Evolutionary conservation across 352 stramenopile genomes (phyloP), one percentile per base, ranked within the genome.

Genomic region (Globisporangium takayamanum): DNA sequence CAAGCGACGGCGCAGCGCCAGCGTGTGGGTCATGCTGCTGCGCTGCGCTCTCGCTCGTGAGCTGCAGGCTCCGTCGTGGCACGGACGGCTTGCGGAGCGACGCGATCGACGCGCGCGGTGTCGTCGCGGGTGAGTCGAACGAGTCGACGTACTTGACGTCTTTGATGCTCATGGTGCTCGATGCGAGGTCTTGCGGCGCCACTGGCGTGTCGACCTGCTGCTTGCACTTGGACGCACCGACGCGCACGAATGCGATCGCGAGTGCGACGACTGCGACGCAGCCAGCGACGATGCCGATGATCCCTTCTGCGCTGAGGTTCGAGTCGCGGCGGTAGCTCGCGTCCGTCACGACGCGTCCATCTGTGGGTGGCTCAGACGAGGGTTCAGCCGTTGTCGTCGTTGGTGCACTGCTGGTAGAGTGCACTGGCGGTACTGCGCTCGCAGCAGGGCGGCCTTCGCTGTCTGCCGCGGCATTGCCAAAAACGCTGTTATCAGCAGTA

Each of bases 1-100:
- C 26, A 33, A 45, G 42, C 54, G 54, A 39, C 60, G 60, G 49
- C 65, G 68, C 62, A 59, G 66, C 51, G 70, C 69, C 69, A 73
- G 73, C 28, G 62, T 66, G 55, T 20, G 36, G 37, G 18, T 26
- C 36, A 39, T 39, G 5, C 33, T 39, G 33, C 33, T 25, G 49
- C 2, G 0, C 25, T 15, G 14, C 15, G 4, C 5, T 22, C 16
- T 26, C 16, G 50, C 15, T 16, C 50, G 30, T 37, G 47, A 59
- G 41, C 28, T 33, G 33, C 39, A n/a, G 55, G 37, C 48, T 53
- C 18, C 25, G 33, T 0, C 2, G 28, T 6, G 50, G 28, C 2
- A 30, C 44, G 1, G 58, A 44, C 22, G 58, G 58, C 28, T 50
- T 59, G 42, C 52, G 51, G 33, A 50, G 30, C 12, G 20, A 26